phyloP scores from a whole-genome alignment of 83 land plant genomes.

The Thuja plicata region DNA sequence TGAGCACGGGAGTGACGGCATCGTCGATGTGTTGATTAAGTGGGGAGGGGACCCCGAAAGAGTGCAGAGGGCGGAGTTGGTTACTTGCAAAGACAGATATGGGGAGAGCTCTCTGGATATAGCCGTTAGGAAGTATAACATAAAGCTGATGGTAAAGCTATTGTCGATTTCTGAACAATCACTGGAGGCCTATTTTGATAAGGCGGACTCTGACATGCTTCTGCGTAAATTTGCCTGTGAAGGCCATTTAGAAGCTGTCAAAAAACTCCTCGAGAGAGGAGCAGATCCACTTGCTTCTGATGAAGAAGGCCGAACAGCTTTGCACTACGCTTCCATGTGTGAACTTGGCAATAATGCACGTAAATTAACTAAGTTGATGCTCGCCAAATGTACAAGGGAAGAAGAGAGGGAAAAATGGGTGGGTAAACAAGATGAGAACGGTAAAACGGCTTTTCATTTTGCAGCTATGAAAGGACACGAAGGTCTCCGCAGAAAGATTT shows the following conservation, averaged over 20 bases:
- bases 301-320: neutral
- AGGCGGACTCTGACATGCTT: neutral
- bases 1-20: neutral
- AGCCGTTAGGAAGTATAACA: neutral
- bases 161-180: neutral
- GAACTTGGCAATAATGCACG: neutral
- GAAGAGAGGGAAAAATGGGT: neutral
- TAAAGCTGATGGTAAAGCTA: neutral
- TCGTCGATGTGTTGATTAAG: neutral
- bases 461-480: neutral
- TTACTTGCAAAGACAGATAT: neutral
- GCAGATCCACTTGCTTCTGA: neutral
- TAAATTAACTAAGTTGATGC: neutral
- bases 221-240: neutral
- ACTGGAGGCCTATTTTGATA: neutral
- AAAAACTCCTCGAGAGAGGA: neutral
- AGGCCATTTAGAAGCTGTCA: neutral
- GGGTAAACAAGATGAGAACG: neutral
- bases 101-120: neutral
- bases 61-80: neutral
- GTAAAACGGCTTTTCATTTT: neutral
- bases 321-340: neutral
- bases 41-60: too few relatives aligned
- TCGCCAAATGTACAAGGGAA: neutral
- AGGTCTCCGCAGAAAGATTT: fast-evolving